phyloP scores from a whole-genome alignment of 192 early-diverging fungal genomes.

The Allomyces arbusculus region DNA sequence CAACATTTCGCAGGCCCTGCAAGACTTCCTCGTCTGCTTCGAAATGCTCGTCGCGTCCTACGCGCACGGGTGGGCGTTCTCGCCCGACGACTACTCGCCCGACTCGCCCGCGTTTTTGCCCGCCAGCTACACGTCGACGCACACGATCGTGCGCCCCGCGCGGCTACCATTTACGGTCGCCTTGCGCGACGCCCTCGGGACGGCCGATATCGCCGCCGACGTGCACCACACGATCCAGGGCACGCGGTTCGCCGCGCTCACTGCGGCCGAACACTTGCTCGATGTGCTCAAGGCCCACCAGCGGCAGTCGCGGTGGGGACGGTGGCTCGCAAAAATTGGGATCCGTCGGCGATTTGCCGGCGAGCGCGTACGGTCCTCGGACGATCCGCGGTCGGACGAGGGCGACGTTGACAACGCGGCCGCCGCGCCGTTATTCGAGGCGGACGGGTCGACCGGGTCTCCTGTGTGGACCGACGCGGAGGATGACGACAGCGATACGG shows the following conservation, averaged over 20 bases:
- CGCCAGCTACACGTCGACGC: background rate
- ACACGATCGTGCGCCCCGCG: background rate
- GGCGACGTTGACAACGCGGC: background rate
- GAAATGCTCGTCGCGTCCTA: conserved; percentile 71
- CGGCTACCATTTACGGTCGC: background rate
- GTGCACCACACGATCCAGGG: background rate
- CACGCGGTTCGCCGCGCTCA: background rate
- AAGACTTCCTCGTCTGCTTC: conserved; percentile 78
- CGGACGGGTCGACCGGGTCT: background rate
- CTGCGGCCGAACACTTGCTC: background rate
- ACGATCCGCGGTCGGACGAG: background rate
- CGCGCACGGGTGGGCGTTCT: conserved; percentile 46
- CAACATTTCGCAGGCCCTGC: conserved; percentile 57
- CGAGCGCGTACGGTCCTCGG: background rate
- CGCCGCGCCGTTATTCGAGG: background rate
- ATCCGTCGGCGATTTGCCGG: background rate
- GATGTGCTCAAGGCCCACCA: background rate
- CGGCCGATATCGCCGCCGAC: background rate
- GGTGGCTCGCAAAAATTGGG: background rate
- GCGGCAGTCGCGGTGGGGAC: background rate
- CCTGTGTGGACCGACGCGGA: background rate
- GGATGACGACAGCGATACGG: background rate
- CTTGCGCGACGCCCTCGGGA: background rate
- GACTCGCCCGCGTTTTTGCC: background rate
- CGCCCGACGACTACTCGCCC: background rate